Conservation (phyloP, 2,329 filamentous ascomycete species). For the Zymoseptoria tritici region DNA sequence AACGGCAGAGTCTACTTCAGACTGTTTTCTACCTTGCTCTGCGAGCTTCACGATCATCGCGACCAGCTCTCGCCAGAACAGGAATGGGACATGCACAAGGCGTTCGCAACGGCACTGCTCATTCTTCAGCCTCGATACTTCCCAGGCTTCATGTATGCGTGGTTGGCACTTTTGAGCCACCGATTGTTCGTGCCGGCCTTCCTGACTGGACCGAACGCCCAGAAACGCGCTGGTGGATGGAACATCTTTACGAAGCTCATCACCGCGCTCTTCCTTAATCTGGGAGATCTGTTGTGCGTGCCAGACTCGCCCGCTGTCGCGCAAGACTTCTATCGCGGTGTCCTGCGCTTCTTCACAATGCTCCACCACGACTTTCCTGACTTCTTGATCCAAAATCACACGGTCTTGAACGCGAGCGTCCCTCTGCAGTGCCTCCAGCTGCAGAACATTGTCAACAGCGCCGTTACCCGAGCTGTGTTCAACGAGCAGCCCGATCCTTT, state of each 20-base stretch:
- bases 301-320: constrained; percentile 60
- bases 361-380: constrained; percentile 93
- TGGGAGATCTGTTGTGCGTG: constrained; percentile 72
- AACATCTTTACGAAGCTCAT: constrained; percentile 60
- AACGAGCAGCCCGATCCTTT: constrained; percentile 65
- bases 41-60: constrained; percentile 49
- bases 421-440: constrained; percentile 80
- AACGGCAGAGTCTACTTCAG: constrained; percentile 88
- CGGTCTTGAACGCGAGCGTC: constrained; percentile 71
- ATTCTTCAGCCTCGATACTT: constrained; percentile 69
- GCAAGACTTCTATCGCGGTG: constrained; percentile 77
- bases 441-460: constrained; percentile 78
- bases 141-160: constrained; percentile 76
- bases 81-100: constrained; percentile 58
- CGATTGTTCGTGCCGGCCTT: constrained; percentile 75
- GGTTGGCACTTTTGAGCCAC: constrained; percentile 77
- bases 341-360: constrained; percentile 73
- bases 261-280: constrained; percentile 45
- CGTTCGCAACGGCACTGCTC: constrained; percentile 63
- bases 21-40: constrained; percentile 75
- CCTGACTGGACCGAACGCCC: constrained; percentile 43
- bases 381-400: constrained; percentile 81
- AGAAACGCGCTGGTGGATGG: constrained; percentile 54
- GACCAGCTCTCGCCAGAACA: constrained; percentile 20
- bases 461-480: constrained; percentile 61